Base-by-base conservation (phyloP, 75 land plant species). In the Selaginella moellendorffii region DNA sequence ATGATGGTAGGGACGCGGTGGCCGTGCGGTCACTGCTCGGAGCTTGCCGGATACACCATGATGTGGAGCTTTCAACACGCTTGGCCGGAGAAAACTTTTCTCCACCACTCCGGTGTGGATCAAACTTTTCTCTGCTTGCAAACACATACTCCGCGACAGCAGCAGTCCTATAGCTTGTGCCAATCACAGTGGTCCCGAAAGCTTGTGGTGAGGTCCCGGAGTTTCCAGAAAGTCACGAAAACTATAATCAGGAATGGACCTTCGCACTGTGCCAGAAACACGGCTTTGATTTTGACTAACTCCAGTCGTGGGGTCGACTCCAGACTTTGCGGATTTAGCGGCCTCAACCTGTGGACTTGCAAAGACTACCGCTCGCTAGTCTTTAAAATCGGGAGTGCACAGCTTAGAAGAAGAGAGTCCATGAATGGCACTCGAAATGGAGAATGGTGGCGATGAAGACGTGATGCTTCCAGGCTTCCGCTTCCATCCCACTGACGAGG, bases 401-500 rank as follows among this genome's bases (percentile, higher is more conserved):
- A 36, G 46, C 46, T 36, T 5, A 36, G 46, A 14, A 36, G 10
- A 36, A 36, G 14, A 36, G 46, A 36, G 14, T 36, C 14, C 46
- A 5, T 36, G n/a, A n/a, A n/a, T n/a, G n/a, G 14, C 46, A 36
- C 5, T 36, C 10, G 46, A 36, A 14, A 36, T 5, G 46, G 10
- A 5, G 46, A 5, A 36, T 36, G 14, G 5, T 28, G 76, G 68
- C 29, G 67, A 80, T 31, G 63, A 82, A 28, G 82, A 83, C 54
- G 67, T 75, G 29, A 77, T 77, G 2, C 76, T 82, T 84, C 89
- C 86, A 26, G 89, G 89, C 0, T 86, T 86, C 62, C 68, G 89
- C 19, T 86, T 86, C 71, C 89, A 86, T 27, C 89, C 89, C 20
- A 86, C 89, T 8, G 89, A 86, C 28, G 87, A 84, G 63, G 87